Base-by-base conservation (phyloP, 2,329 filamentous ascomycete genomes). In the Apiospora saccharicola region DNA sequence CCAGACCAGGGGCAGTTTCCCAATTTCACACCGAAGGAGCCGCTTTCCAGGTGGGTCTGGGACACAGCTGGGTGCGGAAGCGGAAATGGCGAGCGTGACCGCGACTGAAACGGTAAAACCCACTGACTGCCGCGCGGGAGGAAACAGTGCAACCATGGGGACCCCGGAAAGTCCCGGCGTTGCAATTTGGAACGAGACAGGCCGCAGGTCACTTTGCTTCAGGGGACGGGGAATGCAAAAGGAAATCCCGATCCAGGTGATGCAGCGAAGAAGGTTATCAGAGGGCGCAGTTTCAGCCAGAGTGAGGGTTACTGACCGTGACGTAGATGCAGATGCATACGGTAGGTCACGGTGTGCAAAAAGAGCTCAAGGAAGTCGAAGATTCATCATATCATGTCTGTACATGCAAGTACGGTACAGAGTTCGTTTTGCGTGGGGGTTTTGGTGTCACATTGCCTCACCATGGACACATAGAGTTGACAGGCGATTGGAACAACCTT, bases 41-140 rank as follows among this genome's bases (percentile, higher is more conserved):
- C 57, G 34, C 57, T 64, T 14, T 14, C 57, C 22, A 30, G 57
- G 57, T 64, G 57, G 57, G n/a, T 30, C 53, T 61, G 57, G 57
- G 37, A 41, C 37, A 22, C 57, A 61, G 53, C 57, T 64, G 57
- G 30, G 41, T 34, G 13, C 57, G 57, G 57, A 64, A 64, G 57
- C 57, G 57, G 57, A 64, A 64, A 64, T 64, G 19, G 57, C 57
- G 22, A 64, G 57, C 57, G 57, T 64, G 57, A 64, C 57, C 57
- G 57, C 57, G 34, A 64, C 57, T 64, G 57, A 64, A 64, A 64
- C 57, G 57, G 30, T 41, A 34, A 64, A 64, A 64, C 57, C 57
- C 57, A 64, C 57, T 24, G 57, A 22, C 34, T 64, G 57, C 57
- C 57, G 57, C 57, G 57, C 57, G 57, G 57, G 34, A 64, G 57